A percentile compares a stretch with the other conserved stretches of the same genome.
phyloP scores from a whole-genome alignment of 116 monocot species.

The Papilionanthe hybrid region DNA sequence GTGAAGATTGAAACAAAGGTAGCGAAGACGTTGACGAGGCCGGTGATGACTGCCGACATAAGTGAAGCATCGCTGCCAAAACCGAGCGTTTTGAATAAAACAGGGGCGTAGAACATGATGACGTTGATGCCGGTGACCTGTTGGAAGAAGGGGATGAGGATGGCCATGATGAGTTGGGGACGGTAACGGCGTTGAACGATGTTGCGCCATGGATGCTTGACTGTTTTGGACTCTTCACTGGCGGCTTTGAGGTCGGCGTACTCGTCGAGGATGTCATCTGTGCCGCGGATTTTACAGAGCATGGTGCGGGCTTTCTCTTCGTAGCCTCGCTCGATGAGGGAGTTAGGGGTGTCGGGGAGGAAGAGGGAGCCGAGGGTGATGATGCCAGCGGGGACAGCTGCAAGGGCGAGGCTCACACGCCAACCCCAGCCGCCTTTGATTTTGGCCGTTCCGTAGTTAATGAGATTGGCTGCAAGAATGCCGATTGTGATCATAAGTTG shows the following conservation, averaged over 20 bases:
- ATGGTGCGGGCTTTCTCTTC: constrained; percentile 16
- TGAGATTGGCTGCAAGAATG: constrained; percentile 29
- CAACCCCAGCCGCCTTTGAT: constrained; percentile 39
- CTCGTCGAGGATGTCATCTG: constrained; percentile 33
- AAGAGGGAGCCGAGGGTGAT: constrained; percentile 35
- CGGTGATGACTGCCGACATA: constrained; percentile 45
- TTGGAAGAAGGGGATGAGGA: constrained; percentile 37
- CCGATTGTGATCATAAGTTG: constrained; percentile 40
- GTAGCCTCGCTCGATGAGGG: constrained; percentile 34
- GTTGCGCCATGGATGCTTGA: constrained; percentile 34
- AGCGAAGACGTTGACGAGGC: constrained; percentile 41
- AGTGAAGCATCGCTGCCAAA: constrained; percentile 35
- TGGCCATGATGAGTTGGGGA: constrained; percentile 35
- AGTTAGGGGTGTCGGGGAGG: constrained; percentile 42
- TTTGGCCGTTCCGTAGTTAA: constrained; percentile 36
- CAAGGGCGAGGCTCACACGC: constrained; percentile 34
- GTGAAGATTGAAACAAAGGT: constrained; percentile 34
- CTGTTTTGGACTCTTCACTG: constrained; percentile 23
- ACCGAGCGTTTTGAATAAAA: constrained; percentile 31
- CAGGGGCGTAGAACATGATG: constrained; percentile 32
- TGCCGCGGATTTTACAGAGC: constrained; percentile 32
- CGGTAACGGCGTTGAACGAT: constrained; percentile 19
- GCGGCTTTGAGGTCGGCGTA: constrained; percentile 30
- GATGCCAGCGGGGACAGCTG: constrained; percentile 30
- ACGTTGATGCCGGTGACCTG: constrained; percentile 42